Percentiles rank a stretch among this genome's conserved stretches.
Evolutionary conservation across 108 stramenopile genomes (phyloP).

Genomic region (Pseudonitzschia delicatissima): DNA sequence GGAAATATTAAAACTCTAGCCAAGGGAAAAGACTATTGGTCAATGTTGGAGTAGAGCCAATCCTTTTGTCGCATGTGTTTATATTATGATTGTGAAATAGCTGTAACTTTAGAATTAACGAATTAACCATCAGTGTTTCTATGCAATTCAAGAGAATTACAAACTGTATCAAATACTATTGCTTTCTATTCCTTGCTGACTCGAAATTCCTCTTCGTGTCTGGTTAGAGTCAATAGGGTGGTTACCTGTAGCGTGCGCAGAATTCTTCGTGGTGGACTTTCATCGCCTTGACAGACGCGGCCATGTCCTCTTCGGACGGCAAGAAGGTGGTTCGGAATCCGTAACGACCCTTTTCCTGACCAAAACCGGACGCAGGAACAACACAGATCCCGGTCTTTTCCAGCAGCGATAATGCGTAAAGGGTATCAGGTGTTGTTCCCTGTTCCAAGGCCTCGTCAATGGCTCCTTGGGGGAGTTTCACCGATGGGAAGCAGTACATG

Average conservation of each 20-base stretch:
- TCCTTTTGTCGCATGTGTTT: not conserved
- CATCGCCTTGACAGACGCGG: constrained; percentile 62
- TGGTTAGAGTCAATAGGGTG: no score
- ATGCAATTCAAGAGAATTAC: no score
- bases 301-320: constrained; percentile 80
- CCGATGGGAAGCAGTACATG: constrained; percentile 95
- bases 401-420: constrained; percentile 90
- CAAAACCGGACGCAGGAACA: constrained; percentile 96
- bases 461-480: constrained; percentile 77
- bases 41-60: not conserved
- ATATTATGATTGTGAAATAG: no score
- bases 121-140: no score
- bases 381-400: constrained; percentile 91
- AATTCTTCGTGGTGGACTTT: constrained; percentile 83
- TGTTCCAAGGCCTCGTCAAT: constrained; percentile 59
- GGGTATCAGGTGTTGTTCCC: constrained; percentile 83
- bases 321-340: constrained; percentile 98
- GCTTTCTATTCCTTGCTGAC: no score
- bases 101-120: no score
- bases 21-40: constrained; percentile 11
- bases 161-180: no score
- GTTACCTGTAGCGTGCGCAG: constrained; percentile 51
- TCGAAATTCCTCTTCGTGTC: no score
- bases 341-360: constrained; percentile 85
- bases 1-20: constrained; percentile 6